Evolutionary conservation across 176 grass and related monocot species (phyloP).

Genomic region (Rhynchospora tenuis): DNA sequence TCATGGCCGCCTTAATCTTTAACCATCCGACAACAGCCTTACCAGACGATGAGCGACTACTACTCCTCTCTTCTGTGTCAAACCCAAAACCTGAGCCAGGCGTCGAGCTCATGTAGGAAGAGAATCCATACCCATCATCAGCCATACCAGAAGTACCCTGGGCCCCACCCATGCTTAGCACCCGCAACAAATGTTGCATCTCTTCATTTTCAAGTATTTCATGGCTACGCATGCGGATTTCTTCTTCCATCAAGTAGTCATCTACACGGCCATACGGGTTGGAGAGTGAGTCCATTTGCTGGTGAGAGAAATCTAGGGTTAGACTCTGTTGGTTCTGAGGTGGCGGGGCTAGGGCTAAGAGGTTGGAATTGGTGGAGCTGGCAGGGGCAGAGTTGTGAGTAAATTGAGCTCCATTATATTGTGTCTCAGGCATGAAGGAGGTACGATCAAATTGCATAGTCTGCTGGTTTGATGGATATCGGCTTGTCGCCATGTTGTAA

Average conservation of each 20-base stretch:
- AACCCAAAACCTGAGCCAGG: slow-evolving; percentile 43
- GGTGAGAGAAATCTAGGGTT: slow-evolving; percentile 44
- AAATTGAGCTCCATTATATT: slow-evolving; percentile 39
- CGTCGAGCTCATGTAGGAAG: slow-evolving; percentile 40
- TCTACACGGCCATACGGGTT: slow-evolving; percentile 37
- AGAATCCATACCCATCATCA: slow-evolving; percentile 39
- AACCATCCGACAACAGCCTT: slow-evolving; percentile 97
- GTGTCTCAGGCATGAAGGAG: slow-evolving; percentile 38
- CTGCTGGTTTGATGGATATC: slow-evolving; percentile 41
- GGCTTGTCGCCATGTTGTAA: slow-evolving; percentile 32
- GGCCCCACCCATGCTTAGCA: slow-evolving; percentile 54
- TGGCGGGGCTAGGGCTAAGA: slow-evolving; percentile 48
- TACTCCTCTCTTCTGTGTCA: slow-evolving; percentile 28
- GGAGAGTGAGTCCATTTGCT: slow-evolving; percentile 29
- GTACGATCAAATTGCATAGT: slow-evolving; percentile 41
- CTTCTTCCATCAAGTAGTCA: slow-evolving; percentile 77
- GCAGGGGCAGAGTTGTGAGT: slow-evolving; percentile 25
- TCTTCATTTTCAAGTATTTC: slow-evolving; percentile 89
- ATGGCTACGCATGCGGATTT: slow-evolving; percentile 83
- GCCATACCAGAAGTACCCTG: slow-evolving; percentile 24
- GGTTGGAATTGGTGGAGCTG: slow-evolving; percentile 33
- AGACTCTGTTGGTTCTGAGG: slow-evolving; percentile 41
- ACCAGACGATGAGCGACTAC: slow-evolving; percentile 36
- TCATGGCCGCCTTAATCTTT: slow-evolving; percentile 98
- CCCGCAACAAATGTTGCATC: slow-evolving; percentile 87